These are phyloP conservation scores for Psilocybe tampanensis DNA, from an alignment of 768 basidiomycete genomes.

Conservation along the genomic window DNA sequence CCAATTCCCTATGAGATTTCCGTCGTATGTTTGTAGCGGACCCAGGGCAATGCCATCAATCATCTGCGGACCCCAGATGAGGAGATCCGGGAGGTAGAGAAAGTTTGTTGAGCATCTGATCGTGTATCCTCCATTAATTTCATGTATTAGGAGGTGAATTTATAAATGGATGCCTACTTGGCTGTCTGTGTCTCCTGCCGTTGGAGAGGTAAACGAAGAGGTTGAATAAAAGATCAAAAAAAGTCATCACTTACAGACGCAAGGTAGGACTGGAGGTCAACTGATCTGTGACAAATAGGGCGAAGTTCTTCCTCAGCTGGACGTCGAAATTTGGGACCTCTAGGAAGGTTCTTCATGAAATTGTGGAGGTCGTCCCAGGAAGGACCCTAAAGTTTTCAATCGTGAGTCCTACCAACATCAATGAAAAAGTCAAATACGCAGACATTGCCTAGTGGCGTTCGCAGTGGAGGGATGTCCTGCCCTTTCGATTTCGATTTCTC, in stretches of 20 bases:
- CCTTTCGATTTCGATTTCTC: neutral
- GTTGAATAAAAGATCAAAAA: neutral
- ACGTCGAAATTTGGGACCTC: neutral
- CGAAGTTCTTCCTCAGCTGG: neutral
- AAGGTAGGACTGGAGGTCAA: constrained; percentile 2
- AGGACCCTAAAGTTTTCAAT: neutral
- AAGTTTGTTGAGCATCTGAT: constrained; percentile 6
- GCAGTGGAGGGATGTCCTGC: neutral
- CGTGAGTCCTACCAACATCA: no score
- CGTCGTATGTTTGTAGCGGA: constrained; percentile 1
- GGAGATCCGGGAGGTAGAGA: constrained; percentile 6
- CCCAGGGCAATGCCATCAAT: constrained; percentile 7
- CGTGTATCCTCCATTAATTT: no score
- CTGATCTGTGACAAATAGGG: constrained; percentile 1
- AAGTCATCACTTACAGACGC: neutral
- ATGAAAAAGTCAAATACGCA: no score
- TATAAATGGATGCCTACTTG: neutral
- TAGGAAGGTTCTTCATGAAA: neutral
- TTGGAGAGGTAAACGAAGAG: no score
- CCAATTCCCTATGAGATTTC: neutral
- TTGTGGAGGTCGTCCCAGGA: neutral
- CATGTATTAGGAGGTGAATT: no score
- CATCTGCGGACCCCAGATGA: neutral
- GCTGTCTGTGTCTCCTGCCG: neutral
- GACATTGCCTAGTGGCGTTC: no score